Evolutionary conservation across 225 moss, liverwort and hornwort genomes (phyloP), one percentile per base, ranked within the genome.

Genomic region (Sphagnum tenellum): DNA sequence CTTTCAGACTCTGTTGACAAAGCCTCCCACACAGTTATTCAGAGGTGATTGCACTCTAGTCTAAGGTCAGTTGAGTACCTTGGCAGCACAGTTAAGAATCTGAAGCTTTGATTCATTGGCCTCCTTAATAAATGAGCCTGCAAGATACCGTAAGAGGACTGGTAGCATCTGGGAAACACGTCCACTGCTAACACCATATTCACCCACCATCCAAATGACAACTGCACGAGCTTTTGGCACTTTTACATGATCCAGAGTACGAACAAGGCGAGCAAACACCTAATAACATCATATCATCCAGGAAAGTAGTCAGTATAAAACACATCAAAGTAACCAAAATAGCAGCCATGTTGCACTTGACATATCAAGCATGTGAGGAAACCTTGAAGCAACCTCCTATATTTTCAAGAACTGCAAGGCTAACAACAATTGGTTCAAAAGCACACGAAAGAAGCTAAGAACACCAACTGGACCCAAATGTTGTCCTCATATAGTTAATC

Each of bases 161-260:
- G 96, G 87, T 56, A 90, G 75, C 88, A 92, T 92, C 64, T 89
- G 70, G 0, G 77, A 75, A 61, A 90, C 67, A 55, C 63, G 73
- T 70, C 79, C 70, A 71, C 90, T 88, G 48, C 56, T 73, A 61
- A 85, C 61, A 70, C 88, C 73, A 65, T 89, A 83, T 78, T 98
- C 96, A 48, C 96, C 96, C 59, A 92, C 76, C 96, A 98, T 89
- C 89, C 92, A 98, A 55, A 98, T 76, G 56, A 98, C 88, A 59
- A 92, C 77, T 55, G 96, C 82, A 69, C 96, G 90, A 72, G 96
- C 96, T 76, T 79, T 72, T 71, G 89, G 88, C 63, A 98, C 88
- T 77, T 74, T 84, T 69, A 98, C 78, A 56, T 81, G 88, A 70
- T 98, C 96, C 48, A 98, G 92, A 49, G 80, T 83, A 61, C 92